A percentile compares a stretch with the other conserved stretches of the same genome.
phyloP scores from a whole-genome alignment of 2,329 filamentous ascomycete genomes.

The Aspergillus vadensis region DNA sequence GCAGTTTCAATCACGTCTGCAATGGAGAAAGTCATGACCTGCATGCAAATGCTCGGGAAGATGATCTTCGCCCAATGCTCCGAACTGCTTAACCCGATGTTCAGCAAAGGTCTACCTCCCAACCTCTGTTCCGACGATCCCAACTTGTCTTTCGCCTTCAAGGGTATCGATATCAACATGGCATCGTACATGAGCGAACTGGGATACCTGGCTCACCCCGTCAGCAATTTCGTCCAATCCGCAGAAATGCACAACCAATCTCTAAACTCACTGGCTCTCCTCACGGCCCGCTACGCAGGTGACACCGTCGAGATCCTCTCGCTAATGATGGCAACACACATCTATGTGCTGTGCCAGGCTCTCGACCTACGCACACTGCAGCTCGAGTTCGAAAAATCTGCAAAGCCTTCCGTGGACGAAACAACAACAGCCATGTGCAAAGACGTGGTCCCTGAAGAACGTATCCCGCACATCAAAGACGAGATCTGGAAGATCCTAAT shows the following conservation, averaged over 20 bases:
- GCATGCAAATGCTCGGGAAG: constrained; percentile 59
- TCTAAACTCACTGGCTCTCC: constrained; percentile 65
- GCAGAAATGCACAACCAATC: constrained; percentile 70
- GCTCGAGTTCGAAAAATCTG: constrained; percentile 17
- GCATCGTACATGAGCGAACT: constrained; percentile 66
- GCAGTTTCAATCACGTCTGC: constrained; percentile 64
- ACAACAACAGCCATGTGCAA: background rate
- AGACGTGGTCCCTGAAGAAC: background rate
- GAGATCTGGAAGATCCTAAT: constrained; percentile 20
- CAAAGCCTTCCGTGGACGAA: constrained; percentile 9
- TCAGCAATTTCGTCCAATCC: constrained; percentile 63
- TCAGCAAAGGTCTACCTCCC: constrained; percentile 64
- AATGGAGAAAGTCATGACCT: constrained; percentile 61
- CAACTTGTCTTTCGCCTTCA: constrained; percentile 60
- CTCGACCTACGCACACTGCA: constrained; percentile 50
- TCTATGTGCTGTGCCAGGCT: constrained; percentile 62
- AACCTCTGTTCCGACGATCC: constrained; percentile 61
- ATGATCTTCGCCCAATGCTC: constrained; percentile 65
- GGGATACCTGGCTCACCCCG: constrained; percentile 62
- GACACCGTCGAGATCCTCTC: constrained; percentile 59
- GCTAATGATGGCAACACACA: constrained; percentile 57
- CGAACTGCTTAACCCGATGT: constrained; percentile 63
- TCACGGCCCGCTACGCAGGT: constrained; percentile 59
- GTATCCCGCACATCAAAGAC: background rate
- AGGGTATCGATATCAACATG: constrained; percentile 67